Conservation (phyloP, 352 stramenopile species). For the Phytophthora sansomeana region DNA sequence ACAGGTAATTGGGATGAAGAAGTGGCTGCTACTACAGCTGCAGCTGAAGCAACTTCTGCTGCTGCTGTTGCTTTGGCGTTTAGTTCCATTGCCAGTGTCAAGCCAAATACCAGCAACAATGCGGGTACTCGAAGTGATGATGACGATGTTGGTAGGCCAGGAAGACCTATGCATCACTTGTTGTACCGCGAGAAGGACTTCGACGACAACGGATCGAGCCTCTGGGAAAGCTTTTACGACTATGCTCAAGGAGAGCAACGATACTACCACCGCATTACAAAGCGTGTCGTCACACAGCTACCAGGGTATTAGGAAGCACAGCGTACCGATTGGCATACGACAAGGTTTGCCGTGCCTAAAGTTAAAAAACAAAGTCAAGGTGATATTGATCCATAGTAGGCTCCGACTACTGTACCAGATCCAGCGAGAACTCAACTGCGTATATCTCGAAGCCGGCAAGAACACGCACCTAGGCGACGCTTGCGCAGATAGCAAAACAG, state of each 20-base stretch:
- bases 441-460: neutral
- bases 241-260: conserved; percentile 60
- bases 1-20: conserved; percentile 45
- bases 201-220: conserved; percentile 58
- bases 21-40: neutral
- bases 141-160: conserved; percentile 7
- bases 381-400: conserved; percentile 27
- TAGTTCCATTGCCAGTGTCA: conserved; percentile 10
- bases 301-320: conserved; percentile 15
- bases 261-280: conserved; percentile 75
- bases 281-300: conserved; percentile 51
- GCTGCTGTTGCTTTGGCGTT: conserved; percentile 32
- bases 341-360: no score
- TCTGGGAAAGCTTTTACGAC: conserved; percentile 81
- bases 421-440: no score
- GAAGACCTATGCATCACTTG: conserved; percentile 16
- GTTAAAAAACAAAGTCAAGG: conserved; percentile 8
- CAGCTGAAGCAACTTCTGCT: conserved; percentile 9
- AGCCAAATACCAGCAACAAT: conserved; percentile 2
- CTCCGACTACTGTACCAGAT: conserved; percentile 11
- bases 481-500: conserved; percentile 1
- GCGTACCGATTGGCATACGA: neutral
- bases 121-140: neutral
- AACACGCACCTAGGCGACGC: conserved; percentile 17
- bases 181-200: conserved; percentile 53